phyloP scores from a whole-genome alignment of 2,329 filamentous ascomycete genomes.

The Malbranchea zuffiana region DNA sequence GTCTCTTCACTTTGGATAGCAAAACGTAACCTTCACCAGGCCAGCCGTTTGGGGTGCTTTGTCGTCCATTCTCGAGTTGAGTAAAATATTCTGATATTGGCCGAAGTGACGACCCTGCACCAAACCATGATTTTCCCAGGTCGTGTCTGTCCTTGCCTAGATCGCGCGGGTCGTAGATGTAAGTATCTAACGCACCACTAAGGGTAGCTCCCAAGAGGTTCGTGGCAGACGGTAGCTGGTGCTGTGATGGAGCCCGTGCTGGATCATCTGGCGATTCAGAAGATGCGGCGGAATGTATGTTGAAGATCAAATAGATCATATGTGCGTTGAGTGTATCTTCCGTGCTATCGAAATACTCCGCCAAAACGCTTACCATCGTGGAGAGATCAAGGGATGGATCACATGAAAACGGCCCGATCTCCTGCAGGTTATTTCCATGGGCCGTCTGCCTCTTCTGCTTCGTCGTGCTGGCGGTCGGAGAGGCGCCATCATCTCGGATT shows the following conservation, averaged over 20 bases:
- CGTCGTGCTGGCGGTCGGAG: not conserved
- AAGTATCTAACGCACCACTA: constrained; percentile 37
- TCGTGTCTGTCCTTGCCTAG: constrained; percentile 44
- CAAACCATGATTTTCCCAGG: constrained; percentile 50
- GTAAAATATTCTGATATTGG: constrained; percentile 46
- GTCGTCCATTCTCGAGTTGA: constrained; percentile 24
- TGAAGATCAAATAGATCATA: constrained; percentile 44
- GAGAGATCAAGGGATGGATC: constrained; percentile 42
- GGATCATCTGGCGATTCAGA: constrained; percentile 32
- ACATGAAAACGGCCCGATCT: constrained; percentile 47
- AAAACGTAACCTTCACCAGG: constrained; percentile 51
- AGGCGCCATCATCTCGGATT: not conserved
- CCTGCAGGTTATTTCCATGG: too few relatives aligned
- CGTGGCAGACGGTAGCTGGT: constrained; percentile 35
- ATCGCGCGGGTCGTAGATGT: constrained; percentile 44
- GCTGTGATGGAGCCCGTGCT: constrained; percentile 31
- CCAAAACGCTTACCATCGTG: constrained; percentile 40
- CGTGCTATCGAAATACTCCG: constrained; percentile 44
- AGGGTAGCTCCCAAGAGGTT: constrained; percentile 41
- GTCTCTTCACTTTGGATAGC: constrained; percentile 41
- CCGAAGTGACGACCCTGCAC: constrained; percentile 29
- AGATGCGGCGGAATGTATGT: constrained; percentile 47
- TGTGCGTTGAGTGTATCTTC: constrained; percentile 46
- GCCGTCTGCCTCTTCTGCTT: constrained; percentile 1
- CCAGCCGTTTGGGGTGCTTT: constrained; percentile 50